Base-by-base conservation (phyloP, 2,329 filamentous ascomycete genomes). In the Colletotrichum sp. region DNA sequence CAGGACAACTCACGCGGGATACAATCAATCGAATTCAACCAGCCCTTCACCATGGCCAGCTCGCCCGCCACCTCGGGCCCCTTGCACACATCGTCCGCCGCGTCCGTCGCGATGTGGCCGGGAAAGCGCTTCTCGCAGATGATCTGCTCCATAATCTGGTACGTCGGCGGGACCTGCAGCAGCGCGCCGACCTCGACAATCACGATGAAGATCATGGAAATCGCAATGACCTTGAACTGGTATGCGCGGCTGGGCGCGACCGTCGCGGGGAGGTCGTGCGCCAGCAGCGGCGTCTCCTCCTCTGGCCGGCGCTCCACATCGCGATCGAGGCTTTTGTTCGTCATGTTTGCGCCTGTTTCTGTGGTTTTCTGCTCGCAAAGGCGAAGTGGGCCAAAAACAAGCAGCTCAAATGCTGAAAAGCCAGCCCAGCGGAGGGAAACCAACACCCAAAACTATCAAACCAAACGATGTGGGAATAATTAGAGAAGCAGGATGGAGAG, bases 81-180 rank as follows among this genome's bases (percentile, higher is more conserved):
- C 79, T 92, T 92, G 83, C 90, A 92, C 8, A 85, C 82, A 60
- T 83, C 80, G 72, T 90, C 88, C 3, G 82, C 68, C 79, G 82
- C 76, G 5, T 68, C 79, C 60, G 76, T 71, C 1, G 86, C 80
- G 28, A 84, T 79, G 60, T 86, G 81, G 3, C 86, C 82, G 7
- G 88, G 86, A 77, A 88, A 89, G 76, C 88, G 85, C 18, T 84
- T 79, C 28, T 87, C 87, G 80, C 91, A 92, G 60, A 91, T 86
- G 62, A 91, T 86, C 68, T 86, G 85, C 80, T 92, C 90, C 78
- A 89, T 86, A 67, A 92, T 85, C 69, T 88, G 87, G 66, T 87
- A 88, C 60, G 83, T 80, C 1, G 90, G 88, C 5, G 89, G 84
- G 24, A 70, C 84, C 77, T 81, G 84, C 71, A 83, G 80, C 72